A percentile compares a stretch with the other conserved stretches of the same genome.
Evolutionary conservation across 1,139 yeast genomes (phyloP).

Genomic region (Suhomyces wounanorum): DNA sequence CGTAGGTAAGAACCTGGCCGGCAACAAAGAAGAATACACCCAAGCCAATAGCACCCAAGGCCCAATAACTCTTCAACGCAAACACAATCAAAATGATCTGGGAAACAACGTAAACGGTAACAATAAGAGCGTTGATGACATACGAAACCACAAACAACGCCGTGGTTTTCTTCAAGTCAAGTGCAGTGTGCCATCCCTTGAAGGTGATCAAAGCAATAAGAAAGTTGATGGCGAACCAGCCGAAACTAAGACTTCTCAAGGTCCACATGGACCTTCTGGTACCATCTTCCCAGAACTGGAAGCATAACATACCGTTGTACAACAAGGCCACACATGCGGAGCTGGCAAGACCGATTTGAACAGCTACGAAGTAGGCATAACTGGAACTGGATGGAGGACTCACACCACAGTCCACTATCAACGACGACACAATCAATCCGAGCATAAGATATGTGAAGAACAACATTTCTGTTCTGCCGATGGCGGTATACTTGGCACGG

Average conservation of each 20-base stretch:
- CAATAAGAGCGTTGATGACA: conserved; percentile 65
- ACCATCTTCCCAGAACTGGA: conserved; percentile 95
- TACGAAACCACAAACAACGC: conserved; percentile 71
- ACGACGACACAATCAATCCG: conserved; percentile 59
- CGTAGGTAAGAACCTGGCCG: conserved; percentile 78
- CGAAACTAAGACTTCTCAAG: conserved; percentile 49
- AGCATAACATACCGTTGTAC: conserved; percentile 76
- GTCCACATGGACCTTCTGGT: conserved; percentile 62
- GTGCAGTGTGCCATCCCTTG: conserved; percentile 60
- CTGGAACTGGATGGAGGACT: conserved; percentile 78
- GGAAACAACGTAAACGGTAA: conserved; percentile 63
- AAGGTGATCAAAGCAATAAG: conserved; percentile 71
- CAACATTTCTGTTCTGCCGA: conserved; percentile 86
- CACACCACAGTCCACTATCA: conserved; percentile 90
- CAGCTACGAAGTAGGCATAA: conserved; percentile 80
- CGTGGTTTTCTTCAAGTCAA: conserved; percentile 49
- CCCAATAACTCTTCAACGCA: conserved; percentile 80
- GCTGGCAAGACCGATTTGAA: conserved; percentile 74
- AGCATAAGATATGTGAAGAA: conserved; percentile 66
- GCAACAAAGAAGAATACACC: conserved; percentile 74
- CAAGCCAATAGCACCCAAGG: conserved; percentile 74
- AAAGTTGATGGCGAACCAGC: conserved; percentile 65
- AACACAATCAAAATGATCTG: conserved; percentile 72
- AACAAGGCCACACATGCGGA: conserved; percentile 70
- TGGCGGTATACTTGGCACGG: conserved; percentile 86